Evolutionary conservation across 2,329 filamentous ascomycete genomes (phyloP).

Genomic region (Venturia aucupariae): DNA sequence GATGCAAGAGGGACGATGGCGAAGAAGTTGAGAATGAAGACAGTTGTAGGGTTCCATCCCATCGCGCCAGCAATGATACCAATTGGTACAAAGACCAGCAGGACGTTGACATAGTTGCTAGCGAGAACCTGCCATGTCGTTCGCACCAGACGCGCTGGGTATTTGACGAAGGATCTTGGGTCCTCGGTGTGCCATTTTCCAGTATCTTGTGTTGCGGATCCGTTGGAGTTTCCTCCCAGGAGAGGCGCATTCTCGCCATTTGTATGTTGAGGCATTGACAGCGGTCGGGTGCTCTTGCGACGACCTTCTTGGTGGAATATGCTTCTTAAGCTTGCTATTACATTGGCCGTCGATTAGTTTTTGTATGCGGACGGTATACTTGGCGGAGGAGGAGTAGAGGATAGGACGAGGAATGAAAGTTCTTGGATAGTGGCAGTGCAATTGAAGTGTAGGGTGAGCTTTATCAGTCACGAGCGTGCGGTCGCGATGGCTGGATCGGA

Average conservation of each 20-base stretch:
- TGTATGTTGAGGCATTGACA: conserved; percentile 2
- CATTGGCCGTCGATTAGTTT: conserved; percentile 8
- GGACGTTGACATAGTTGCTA: conserved; percentile 55
- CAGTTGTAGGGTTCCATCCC: conserved; percentile 54
- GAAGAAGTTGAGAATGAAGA: conserved; percentile 72
- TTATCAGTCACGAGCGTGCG: neutral
- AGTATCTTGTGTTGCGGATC: conserved; percentile 1
- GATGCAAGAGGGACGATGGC: conserved; percentile 69
- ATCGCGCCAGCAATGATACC: conserved; percentile 58
- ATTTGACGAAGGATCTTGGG: conserved; percentile 24
- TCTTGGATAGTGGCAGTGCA: conserved; percentile 7
- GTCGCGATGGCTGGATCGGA: neutral
- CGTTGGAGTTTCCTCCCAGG: neutral
- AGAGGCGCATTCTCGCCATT: conserved; percentile 9
- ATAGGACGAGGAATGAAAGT: neutral
- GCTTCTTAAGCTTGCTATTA: conserved; percentile 7
- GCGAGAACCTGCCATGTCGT: conserved; percentile 34
- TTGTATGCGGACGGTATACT: neutral
- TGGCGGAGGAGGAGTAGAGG: neutral
- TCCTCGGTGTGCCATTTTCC: conserved; percentile 20
- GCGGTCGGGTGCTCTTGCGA: neutral
- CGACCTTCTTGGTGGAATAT: conserved; percentile 4
- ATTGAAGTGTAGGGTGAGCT: neutral
- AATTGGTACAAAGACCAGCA: conserved; percentile 64
- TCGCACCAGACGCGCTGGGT: conserved; percentile 24